A percentile compares a stretch with the other conserved stretches of the same genome.
Conservation (phyloP, 345 rosid genomes). For the Salix exigua region DNA sequence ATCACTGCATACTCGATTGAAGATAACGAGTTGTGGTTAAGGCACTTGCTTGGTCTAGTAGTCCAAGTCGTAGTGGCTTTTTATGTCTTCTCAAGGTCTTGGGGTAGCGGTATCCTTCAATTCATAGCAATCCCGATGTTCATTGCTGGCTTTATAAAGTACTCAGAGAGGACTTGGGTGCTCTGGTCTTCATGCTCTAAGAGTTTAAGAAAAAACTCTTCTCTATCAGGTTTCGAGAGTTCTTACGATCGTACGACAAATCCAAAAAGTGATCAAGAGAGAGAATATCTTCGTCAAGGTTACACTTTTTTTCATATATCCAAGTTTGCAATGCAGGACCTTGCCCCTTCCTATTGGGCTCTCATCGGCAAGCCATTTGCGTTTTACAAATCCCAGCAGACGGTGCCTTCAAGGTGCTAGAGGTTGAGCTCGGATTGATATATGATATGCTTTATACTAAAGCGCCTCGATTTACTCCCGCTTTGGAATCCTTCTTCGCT, state of each 20-base stretch:
- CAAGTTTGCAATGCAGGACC: too few species aligned
- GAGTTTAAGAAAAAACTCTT: too few species aligned
- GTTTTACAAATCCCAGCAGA: background rate
- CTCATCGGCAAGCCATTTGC: too few species aligned
- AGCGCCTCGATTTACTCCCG: conserved; percentile 6
- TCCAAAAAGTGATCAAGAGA: too few species aligned
- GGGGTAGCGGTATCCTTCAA: background rate
- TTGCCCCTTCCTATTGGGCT: too few species aligned
- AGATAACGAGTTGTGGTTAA: background rate
- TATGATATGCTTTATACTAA: conserved; percentile 43
- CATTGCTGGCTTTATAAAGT: background rate
- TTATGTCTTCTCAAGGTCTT: background rate
- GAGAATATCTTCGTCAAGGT: too few species aligned
- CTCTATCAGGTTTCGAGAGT: too few species aligned
- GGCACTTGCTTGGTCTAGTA: background rate
- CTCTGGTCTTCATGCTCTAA: too few species aligned
- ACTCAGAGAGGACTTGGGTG: too few species aligned
- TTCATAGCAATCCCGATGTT: background rate
- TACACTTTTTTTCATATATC: too few species aligned
- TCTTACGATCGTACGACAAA: too few species aligned
- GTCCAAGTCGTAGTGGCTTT: background rate
- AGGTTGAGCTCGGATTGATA: conserved; percentile 40
- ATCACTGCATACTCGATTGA: background rate
- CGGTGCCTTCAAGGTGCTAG: conserved; percentile 35
- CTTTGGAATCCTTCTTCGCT: conserved; percentile 21